Evolutionary conservation across 1,284 basidiomycete genomes (phyloP).

Genomic region (Leccinum angustisporum): DNA sequence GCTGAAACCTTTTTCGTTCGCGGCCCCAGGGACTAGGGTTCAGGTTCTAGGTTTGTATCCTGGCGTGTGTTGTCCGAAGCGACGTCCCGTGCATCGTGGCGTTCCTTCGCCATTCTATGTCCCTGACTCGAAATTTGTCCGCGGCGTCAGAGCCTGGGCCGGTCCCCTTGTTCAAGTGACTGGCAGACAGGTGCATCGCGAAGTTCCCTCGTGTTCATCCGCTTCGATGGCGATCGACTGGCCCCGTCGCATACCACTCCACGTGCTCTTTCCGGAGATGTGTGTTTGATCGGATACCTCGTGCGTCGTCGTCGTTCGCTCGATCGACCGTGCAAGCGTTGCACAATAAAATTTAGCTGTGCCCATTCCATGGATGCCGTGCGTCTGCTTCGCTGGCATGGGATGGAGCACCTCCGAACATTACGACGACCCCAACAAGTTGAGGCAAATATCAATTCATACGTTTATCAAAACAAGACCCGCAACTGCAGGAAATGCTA

Average conservation of each 20-base stretch:
- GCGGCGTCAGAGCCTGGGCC: background rate
- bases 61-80: constrained; percentile 5
- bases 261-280: background rate
- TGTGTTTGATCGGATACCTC: background rate
- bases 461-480: constrained; percentile 26
- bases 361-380: background rate
- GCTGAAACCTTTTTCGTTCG: background rate
- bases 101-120: constrained; percentile 2
- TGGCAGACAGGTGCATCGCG: constrained; percentile 3
- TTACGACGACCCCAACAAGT: no score
- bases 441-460: constrained; percentile 26
- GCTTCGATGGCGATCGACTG: background rate
- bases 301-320: background rate
- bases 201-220: constrained; percentile 12
- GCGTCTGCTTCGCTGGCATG: background rate
- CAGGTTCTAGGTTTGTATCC: background rate
- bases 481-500: no score
- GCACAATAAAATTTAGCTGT: background rate
- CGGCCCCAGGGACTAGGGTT: background rate
- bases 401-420: no score
- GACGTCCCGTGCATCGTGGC: constrained; percentile 6
- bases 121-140: background rate
- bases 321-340: background rate
- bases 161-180: background rate
- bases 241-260: background rate